Evolutionary conservation across 1,284 basidiomycete species (phyloP).

Genomic region (Porodaedalea pini): DNA sequence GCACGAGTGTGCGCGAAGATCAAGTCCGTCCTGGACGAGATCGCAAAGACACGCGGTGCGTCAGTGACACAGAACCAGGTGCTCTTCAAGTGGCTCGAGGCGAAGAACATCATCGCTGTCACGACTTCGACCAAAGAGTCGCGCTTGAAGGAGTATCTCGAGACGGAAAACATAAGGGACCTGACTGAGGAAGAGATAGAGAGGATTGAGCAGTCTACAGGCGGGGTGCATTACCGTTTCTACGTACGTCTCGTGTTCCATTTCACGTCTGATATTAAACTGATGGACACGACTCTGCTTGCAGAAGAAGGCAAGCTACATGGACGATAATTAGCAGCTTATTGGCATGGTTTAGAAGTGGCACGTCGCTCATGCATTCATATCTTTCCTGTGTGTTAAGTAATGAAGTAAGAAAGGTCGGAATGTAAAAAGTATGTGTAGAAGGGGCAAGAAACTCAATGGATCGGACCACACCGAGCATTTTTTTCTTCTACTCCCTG

Average conservation of each 20-base stretch:
- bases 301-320: too few relatives aligned
- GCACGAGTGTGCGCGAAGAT: conserved; percentile 42
- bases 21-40: conserved; percentile 42
- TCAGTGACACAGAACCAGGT: conserved; percentile 51
- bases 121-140: conserved; percentile 71
- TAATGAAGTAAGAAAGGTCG: too few relatives aligned
- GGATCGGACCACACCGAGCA: too few relatives aligned
- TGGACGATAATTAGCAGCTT: too few relatives aligned
- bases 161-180: conserved; percentile 50
- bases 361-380: too few relatives aligned
- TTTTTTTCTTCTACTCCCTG: too few relatives aligned
- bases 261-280: too few relatives aligned
- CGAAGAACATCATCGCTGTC: conserved; percentile 56
- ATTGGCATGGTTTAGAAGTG: too few relatives aligned
- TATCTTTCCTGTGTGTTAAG: too few relatives aligned
- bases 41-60: conserved; percentile 25
- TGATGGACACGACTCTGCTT: too few relatives aligned
- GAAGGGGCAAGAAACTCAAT: too few relatives aligned
- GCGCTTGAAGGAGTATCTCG: conserved; percentile 66
- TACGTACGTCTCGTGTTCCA: conserved; percentile 36
- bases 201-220: conserved; percentile 59
- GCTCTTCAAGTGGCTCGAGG: conserved; percentile 57
- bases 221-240: conserved; percentile 52
- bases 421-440: too few relatives aligned
- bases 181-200: conserved; percentile 59